Evolutionary conservation across 305 asterid species (phyloP), one percentile per base, ranked within the genome.

Genomic region (Fraxinus latifolia): DNA sequence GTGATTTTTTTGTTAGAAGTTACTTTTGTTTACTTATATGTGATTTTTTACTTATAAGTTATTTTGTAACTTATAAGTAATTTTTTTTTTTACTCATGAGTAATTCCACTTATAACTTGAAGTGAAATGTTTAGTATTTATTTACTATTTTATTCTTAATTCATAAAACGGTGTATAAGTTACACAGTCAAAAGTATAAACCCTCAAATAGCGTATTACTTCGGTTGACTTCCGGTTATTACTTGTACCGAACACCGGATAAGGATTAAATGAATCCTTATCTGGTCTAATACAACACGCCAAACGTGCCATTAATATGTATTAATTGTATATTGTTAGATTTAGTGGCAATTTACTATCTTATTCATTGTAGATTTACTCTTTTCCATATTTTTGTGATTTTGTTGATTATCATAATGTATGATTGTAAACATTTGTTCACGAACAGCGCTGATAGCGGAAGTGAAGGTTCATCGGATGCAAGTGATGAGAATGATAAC

Each of bases 391-490:
- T 65, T 39, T 34, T 79, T 47, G 67, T 4, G 60, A 14, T 70
- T 76, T 39, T 81, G 71, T 72, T 79, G 77, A 32, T 75, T 75
- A 8, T 58, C 74, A 73, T 14, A 27, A 14, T 80, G 74, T 84
- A 76, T 84, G 84, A 89, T 77, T 78, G 76, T 81, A 34, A 77
- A 83, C 5, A 86, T 76, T 76, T 85, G 82, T 86, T 85, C 77
- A 55, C 87, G 81, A 74, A 79, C 91, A 95, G 98, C 84, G 97
- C 88, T 85, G 98, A 92, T 76, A 96, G 98, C 65, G 98, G 96
- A 83, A 93, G 96, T 84, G 98, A 91, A 80, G 97, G 95, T 83
- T 93, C 97, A 27, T 89, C 98, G 31, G 97, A 91, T 82, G 91
- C 89, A 81, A 96, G 96, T 81, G 98, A 92, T 83, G 98, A 96